Conservation (phyloP, 2,329 filamentous ascomycete species). For the Pyrenophora seminiperda region DNA sequence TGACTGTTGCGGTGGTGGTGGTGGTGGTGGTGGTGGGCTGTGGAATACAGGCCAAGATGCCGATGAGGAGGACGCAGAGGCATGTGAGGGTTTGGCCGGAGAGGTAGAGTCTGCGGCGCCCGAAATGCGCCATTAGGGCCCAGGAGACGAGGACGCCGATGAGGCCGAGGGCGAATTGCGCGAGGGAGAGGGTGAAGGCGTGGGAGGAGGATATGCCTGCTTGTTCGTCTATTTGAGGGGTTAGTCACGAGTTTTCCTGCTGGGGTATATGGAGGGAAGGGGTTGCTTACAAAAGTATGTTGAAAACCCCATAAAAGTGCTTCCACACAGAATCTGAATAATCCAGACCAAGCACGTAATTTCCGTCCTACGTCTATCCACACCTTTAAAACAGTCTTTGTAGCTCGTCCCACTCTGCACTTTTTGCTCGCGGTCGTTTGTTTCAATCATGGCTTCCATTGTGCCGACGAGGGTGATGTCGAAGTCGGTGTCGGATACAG, state of each 20-base stretch:
- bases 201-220: slow-evolving; percentile 14
- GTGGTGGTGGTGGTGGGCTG: slow-evolving; percentile 49
- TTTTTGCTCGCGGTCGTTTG: slow-evolving; percentile 73
- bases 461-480: slow-evolving; percentile 1
- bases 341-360: slow-evolving; percentile 59
- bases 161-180: slow-evolving; percentile 23
- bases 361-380: slow-evolving; percentile 77
- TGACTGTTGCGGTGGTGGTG: neutral
- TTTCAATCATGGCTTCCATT: slow-evolving; percentile 73
- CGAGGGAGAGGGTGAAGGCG: slow-evolving; percentile 8
- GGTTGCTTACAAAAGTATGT: slow-evolving; percentile 49
- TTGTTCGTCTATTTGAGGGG: slow-evolving; percentile 18
- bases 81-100: slow-evolving; percentile 60
- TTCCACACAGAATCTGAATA: slow-evolving; percentile 46
- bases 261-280: rapidly evolving
- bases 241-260: too few species aligned
- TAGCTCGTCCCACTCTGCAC: slow-evolving; percentile 70
- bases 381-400: slow-evolving; percentile 79
- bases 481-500: slow-evolving; percentile 14
- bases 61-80: slow-evolving; percentile 71
- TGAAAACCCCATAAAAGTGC: slow-evolving; percentile 31
- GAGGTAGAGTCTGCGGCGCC: slow-evolving; percentile 74
- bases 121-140: slow-evolving; percentile 77
- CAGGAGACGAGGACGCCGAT: slow-evolving; percentile 72
- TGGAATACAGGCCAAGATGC: slow-evolving; percentile 3